Base-by-base conservation (phyloP, 306 rosid genomes). In the Corylus avellana region DNA sequence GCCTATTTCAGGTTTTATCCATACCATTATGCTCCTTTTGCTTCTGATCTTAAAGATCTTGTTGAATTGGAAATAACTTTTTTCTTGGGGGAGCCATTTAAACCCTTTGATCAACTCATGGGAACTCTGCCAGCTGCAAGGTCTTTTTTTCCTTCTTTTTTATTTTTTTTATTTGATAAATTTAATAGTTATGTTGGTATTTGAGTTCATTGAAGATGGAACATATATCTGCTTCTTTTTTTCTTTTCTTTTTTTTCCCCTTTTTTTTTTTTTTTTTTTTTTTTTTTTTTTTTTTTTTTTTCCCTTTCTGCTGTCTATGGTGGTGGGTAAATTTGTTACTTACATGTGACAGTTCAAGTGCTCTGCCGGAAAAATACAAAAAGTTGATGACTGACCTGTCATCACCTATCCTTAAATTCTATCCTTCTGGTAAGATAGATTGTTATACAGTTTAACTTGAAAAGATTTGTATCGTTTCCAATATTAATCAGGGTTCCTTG, bases 61-160 rank as follows among this genome's bases (percentile, higher is more conserved):
- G 37, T 75, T 66, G 98, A 95, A 25, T 81, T 95, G 85, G 98
- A 95, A 85, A 91, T 92, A 87, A 95, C 96, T 3, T 92, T 95
- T 89, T 95, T 92, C 82, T 0, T 77, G 76, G 98, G 98, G 62
- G 88, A 92, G 79, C 92, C 98, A 70, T 95, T 95, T 84, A 92
- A 90, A 82, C 98, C 98, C 78, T 90, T 95, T 77, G 98, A 95
- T 87, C 98, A 95, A 86, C 97, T 95, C 63, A 92, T 95, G 98
- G 98, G 98, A 80, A 95, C 98, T 72, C 85, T 95, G 79, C 98
- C 98, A 13, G 90, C 98, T 72, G 89, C 97, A 80, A 95, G 98
- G 98, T 95, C 74, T 20, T 17, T 77, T 76, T 64, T 74, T 78
- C 16, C 62, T 72, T 32, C 74, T 8, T n/a, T n/a, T 8, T 14